These are phyloP conservation scores for Waltergamsia citrina DNA, from an alignment of 2,329 filamentous ascomycete species.

Conservation along the genomic window DNA sequence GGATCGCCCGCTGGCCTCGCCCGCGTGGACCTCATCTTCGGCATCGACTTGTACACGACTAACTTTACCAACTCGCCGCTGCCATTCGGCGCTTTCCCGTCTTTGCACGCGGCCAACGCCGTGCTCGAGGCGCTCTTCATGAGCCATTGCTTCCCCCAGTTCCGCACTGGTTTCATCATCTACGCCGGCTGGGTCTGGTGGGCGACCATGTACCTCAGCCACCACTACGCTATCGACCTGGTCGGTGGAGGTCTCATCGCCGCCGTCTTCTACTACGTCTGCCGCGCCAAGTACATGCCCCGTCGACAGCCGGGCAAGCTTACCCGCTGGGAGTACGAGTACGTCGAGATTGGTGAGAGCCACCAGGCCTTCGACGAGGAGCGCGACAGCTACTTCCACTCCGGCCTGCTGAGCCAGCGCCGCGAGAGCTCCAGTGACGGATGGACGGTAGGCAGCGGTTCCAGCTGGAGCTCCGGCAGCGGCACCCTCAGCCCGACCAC, in stretches of 20 bases:
- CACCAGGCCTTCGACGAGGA: slow-evolving; percentile 33
- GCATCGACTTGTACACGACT: slow-evolving; percentile 86
- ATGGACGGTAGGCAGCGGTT: slow-evolving; percentile 78
- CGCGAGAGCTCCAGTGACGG: slow-evolving; percentile 61
- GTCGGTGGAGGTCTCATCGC: slow-evolving; percentile 77
- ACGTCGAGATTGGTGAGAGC: slow-evolving; percentile 71
- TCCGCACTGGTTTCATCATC: slow-evolving; percentile 68
- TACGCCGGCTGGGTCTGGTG: slow-evolving; percentile 96
- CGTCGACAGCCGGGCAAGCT: slow-evolving; percentile 75
- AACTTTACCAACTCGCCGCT: slow-evolving; percentile 84
- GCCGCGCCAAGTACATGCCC: slow-evolving; percentile 72
- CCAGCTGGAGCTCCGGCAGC: slow-evolving; percentile 39
- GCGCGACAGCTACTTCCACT: slow-evolving; percentile 33
- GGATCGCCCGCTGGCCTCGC: slow-evolving; percentile 85
- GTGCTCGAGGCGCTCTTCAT: slow-evolving; percentile 88
- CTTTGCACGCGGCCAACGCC: slow-evolving; percentile 81
- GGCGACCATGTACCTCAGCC: slow-evolving; percentile 96
- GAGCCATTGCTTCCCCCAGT: slow-evolving; percentile 80
- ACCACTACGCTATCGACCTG: slow-evolving; percentile 93
- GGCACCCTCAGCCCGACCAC: slow-evolving; percentile 40
- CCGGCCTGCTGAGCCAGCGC: slow-evolving; percentile 33
- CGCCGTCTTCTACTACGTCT: slow-evolving; percentile 71
- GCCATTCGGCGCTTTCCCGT: slow-evolving; percentile 92
- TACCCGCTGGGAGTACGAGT: slow-evolving; percentile 93
- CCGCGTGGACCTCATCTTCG: slow-evolving; percentile 82